Base-by-base conservation (phyloP, 106 monocot species). In the Phalaenopsis equestris region DNA sequence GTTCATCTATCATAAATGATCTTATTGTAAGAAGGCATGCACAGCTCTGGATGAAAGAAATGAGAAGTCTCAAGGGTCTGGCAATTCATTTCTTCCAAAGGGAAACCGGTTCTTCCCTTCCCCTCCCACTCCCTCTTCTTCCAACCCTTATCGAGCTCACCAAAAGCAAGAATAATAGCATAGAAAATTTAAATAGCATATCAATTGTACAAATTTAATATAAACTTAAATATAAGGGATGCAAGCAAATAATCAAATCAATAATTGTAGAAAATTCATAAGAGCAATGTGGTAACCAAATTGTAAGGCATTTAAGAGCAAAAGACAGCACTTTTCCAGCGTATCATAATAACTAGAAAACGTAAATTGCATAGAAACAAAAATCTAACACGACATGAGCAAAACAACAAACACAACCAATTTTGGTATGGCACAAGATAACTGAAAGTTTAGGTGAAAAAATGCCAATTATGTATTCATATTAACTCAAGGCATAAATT, bases 151-250 rank as follows among this genome's bases (percentile, higher is more conserved):
- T 37, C 37, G 38, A 70, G 36, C 70, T 70, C 70, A 38, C 39
- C 52, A 52, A 52, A 39, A 70, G 38, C 38, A 70, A 70, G 38
- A 70, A 70, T 70, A 70, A 38, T 39, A 10, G 15, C 38, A 37
- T 39, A 37, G 70, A 70, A 70, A 38, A 14, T 70, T 70, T 70
- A 36, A 70, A 70, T 70, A 70, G 37, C 61, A 61, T 38, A 70
- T 36, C 30, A 70, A 14, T 39, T 14, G 38, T 70, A 39, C 12
- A 70, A 70, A 70, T 39, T 70, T 38, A 70, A 70, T 39, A 70
- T 70, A 70, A 37, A 70, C 12, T 39, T 12, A 70, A 70, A 70
- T 39, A 70, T 39, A 70, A 70, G 38, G 38, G 38, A 70, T 70
- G 36, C 37, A 39, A 15, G 38, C 12, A 70, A 70, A 15, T 14